Evolutionary conservation across 306 rosid species (phyloP), one percentile per base, ranked within the genome.

Genomic region (Begonia peltatifolia): DNA sequence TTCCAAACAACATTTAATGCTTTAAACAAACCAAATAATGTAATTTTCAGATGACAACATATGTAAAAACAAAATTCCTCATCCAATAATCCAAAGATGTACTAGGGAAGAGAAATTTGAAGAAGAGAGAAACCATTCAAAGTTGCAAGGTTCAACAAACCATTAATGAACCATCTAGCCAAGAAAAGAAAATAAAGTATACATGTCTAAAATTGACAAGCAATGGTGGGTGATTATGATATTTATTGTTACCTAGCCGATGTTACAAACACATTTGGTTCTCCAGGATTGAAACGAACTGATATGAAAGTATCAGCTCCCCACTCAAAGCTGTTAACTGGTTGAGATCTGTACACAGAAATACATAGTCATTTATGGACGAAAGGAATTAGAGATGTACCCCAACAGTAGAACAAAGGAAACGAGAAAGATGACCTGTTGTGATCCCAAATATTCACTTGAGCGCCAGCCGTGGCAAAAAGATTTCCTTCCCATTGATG

Each of bases 401-500:
- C 43, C 54, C 35, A 53, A n/a, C 9, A 25, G 43, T 10, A 53
- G 52, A 53, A 25, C 55, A 62, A 30, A 52, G 47, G 47, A 56
- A 54, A 46, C 42, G 17, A 20, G 60, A 30, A 77, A 55, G 52
- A 61, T 62, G 52, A 90, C 99, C 90, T 86, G 74, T 81, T 90
- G 61, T 79, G 94, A 59, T 78, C 87, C 99, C 99, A 90, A 54
- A 90, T 66, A 62, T 83, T 84, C 50, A 90, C 81, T 73, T 81
- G 88, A 30, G 94, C 92, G 47, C 99, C 94, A 60, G 76, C 94
- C 6, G 99, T 90, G 46, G 99, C 97, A 80, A 90, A 90, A 63
- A 65, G 77, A 69, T 81, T 81, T 18, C 76, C 84, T 9, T 83
- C 78, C 95, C 94, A 83, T 65, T 86, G 92, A 56, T 90, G 95